Evolutionary conservation across 352 stramenopile genomes (phyloP).

Genomic region (Globisporangium megalacanthum): DNA sequence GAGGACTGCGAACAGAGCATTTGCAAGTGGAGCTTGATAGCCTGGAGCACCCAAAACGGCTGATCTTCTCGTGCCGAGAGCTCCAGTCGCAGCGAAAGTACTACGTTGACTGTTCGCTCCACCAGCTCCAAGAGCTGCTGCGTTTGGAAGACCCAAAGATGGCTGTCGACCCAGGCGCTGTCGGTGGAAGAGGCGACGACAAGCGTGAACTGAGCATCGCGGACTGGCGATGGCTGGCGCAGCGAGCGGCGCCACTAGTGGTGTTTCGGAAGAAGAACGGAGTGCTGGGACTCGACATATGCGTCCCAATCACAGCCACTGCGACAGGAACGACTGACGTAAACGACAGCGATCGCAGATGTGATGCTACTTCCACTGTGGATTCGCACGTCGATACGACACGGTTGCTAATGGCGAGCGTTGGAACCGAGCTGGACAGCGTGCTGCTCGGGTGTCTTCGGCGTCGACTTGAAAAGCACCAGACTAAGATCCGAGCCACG

Average conservation of each 20-base stretch:
- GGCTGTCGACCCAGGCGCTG: not conserved
- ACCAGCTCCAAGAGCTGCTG: conserved; percentile 22
- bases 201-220: conserved; percentile 9
- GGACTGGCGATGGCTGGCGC: conserved; percentile 24
- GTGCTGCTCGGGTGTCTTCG: conserved; percentile 8
- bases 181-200: not conserved
- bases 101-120: conserved; percentile 36
- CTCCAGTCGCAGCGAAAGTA: conserved; percentile 39
- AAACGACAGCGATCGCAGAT: not conserved
- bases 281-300: conserved; percentile 3
- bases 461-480: conserved; percentile 40
- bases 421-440: conserved; percentile 3
- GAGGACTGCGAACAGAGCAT: conserved; percentile 16
- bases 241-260: conserved; percentile 16
- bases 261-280: conserved; percentile 35
- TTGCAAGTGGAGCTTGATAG: conserved; percentile 43
- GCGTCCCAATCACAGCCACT: not conserved
- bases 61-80: conserved; percentile 54
- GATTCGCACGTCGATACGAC: not conserved
- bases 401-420: no score
- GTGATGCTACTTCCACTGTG: not conserved
- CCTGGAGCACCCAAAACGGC: conserved; percentile 24
- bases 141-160: not conserved
- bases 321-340: not conserved
- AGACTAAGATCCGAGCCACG: conserved; percentile 22